Conservation (phyloP, 345 rosid species). For the Leavenworthia alabamica region DNA sequence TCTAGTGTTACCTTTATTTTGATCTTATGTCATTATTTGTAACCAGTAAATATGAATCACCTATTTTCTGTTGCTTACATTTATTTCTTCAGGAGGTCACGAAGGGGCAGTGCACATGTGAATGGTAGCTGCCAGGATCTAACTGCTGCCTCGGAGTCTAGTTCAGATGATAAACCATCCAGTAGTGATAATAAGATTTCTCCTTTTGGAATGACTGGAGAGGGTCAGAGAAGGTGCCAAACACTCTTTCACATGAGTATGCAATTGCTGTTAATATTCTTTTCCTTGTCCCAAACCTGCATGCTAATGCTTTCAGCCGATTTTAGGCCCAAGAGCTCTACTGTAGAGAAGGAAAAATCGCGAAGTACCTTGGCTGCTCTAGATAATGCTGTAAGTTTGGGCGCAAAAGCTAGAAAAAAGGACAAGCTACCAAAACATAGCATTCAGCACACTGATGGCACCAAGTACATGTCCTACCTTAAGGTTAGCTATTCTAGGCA, state of each 20-base stretch:
- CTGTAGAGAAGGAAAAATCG: slow-evolving; percentile 36
- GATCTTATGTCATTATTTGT: neutral
- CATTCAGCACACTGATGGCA: slow-evolving; percentile 57
- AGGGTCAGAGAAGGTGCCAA: slow-evolving; percentile 50
- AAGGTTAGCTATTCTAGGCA: slow-evolving; percentile 50
- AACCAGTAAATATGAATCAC: neutral
- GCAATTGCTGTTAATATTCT: slow-evolving; percentile 3
- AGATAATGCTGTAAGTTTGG: slow-evolving; percentile 34
- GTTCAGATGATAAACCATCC: slow-evolving; percentile 62
- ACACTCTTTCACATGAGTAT: slow-evolving; percentile 3
- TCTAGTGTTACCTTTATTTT: neutral
- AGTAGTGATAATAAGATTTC: slow-evolving; percentile 59
- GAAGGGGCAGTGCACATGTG: slow-evolving; percentile 37
- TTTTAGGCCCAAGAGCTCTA: slow-evolving; percentile 40
- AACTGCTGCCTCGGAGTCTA: slow-evolving; percentile 67
- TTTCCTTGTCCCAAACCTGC: slow-evolving; percentile 2
- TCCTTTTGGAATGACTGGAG: slow-evolving; percentile 37
- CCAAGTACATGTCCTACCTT: slow-evolving; percentile 82
- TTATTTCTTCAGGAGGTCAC: slow-evolving; percentile 30
- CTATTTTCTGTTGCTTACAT: neutral
- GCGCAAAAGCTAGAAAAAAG: slow-evolving; percentile 35
- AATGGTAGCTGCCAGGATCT: slow-evolving; percentile 40
- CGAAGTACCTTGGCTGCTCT: slow-evolving; percentile 32
- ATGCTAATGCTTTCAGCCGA: slow-evolving; percentile 16
- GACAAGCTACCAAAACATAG: slow-evolving; percentile 47